Base-by-base conservation (phyloP, 257 asterid species). In the Salvia miltiorrhiza region DNA sequence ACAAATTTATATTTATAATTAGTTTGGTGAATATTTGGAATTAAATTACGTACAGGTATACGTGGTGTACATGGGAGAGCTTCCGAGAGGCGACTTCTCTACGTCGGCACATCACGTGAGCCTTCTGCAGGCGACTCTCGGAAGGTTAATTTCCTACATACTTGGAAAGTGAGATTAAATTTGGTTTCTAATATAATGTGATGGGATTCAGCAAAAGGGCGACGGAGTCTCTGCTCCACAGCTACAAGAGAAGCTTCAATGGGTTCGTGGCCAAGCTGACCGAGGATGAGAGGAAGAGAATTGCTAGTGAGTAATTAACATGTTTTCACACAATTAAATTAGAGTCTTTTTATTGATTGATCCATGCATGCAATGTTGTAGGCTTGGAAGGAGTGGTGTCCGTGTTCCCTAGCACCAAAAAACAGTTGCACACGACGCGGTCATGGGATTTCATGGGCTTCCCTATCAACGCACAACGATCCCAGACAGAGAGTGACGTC, bases 371-470 rank as follows among this genome's bases (percentile, higher is more conserved):
- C 2, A n/a, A 2, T 8, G 10, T 30, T 50, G 21, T 67, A 86
- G 89, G 71, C 56, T 50, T 84, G 80, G 85, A 84, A 0, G 85
- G 83, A n/a, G 92, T 84, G 4, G 87, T 86, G 0, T 83, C 84
- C 0, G 85, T 86, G 47, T 78, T 86, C 61, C 82, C 80, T 3
- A 86, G 80, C 76, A 65, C 59, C 7, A 78, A 72, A 33, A 84
- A 79, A 20, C 85, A 86, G 48, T 71, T 86, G 0, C 89, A 78
- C 21, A 86, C 92, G 0, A 84, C 89, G 4, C 75, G 87, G 47
- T 86, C 89, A n/a, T 86, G 92, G 92, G 92, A 84, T 44, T 86
- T 86, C 75, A 30, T 84, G 75, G 92, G 92, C n/a, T 79, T 86
- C 26, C 83, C 92, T 1, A 16, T 65, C 55, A 49, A 53, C 43